Percentiles rank a stretch among this genome's conserved stretches.
Evolutionary conservation across 768 basidiomycete species (phyloP).

Genomic region (Rhodotorula kratochvilovae): DNA sequence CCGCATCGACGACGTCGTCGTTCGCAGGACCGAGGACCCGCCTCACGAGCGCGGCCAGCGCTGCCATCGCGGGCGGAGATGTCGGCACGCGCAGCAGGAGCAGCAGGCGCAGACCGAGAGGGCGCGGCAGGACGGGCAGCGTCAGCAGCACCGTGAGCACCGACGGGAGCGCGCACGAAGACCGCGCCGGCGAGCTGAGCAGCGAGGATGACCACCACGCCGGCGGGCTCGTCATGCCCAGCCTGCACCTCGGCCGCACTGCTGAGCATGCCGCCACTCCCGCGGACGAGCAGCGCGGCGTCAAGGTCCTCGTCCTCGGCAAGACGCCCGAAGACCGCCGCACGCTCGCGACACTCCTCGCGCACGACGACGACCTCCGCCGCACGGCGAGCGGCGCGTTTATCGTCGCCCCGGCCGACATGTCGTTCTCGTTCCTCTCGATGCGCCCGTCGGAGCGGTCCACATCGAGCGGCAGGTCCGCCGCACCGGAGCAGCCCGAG

Average conservation of each 20-base stretch:
- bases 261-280: background rate
- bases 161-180: slow-evolving; percentile 16
- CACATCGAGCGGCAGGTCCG: background rate
- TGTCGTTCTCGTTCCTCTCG: slow-evolving; percentile 17
- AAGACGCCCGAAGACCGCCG: slow-evolving; percentile 16
- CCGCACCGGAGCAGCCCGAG: background rate
- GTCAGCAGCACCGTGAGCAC: slow-evolving; percentile 25
- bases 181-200: background rate
- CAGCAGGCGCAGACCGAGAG: background rate
- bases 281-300: background rate
- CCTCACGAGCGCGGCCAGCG: background rate
- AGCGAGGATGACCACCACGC: slow-evolving; percentile 9
- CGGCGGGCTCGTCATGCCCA: slow-evolving; percentile 28
- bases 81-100: background rate
- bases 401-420: slow-evolving; percentile 2
- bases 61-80: background rate
- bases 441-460: background rate
- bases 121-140: background rate
- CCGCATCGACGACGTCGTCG: background rate
- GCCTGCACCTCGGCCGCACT: background rate
- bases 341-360: slow-evolving; percentile 12
- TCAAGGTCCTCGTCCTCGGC: slow-evolving; percentile 21
- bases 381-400: background rate
- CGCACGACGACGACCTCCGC: slow-evolving; percentile 7
- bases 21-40: slow-evolving; percentile 13